These are phyloP conservation scores for Nicotiana noctiflora DNA, from an alignment of 257 asterid genomes.

Conservation along the genomic window DNA sequence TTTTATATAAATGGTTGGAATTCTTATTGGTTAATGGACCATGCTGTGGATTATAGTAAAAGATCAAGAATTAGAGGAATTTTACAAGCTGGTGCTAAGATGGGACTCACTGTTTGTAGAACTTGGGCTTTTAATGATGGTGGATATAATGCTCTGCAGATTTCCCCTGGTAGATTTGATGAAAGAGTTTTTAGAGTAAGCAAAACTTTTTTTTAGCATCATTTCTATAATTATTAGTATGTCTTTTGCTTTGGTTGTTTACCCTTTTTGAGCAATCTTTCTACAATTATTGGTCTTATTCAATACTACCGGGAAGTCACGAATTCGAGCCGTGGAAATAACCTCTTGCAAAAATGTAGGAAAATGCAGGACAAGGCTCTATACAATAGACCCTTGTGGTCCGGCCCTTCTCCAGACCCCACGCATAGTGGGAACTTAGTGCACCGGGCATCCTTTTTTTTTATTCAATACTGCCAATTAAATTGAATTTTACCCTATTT, in stretches of 20 bases:
- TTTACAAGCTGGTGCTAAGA: conserved; percentile 76
- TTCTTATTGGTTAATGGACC: conserved; percentile 98
- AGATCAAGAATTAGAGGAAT: conserved; percentile 55
- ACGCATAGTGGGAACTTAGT: too few relatives aligned
- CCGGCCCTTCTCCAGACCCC: too few relatives aligned
- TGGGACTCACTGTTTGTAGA: conserved; percentile 96
- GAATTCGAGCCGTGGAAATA: too few relatives aligned
- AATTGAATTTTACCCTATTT: not conserved
- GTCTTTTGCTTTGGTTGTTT: not conserved
- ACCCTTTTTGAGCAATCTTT: not conserved
- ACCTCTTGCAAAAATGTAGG: too few relatives aligned
- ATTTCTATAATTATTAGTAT: not conserved
- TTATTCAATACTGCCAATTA: not conserved
- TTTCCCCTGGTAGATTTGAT: conserved; percentile 79
- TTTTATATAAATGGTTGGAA: conserved; percentile 96
- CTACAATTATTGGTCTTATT: not conserved
- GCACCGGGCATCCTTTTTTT: too few relatives aligned
- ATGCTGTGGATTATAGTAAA: conserved; percentile 64
- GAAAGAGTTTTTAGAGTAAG: conserved; percentile 85
- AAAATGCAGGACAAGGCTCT: too few relatives aligned
- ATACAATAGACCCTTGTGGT: too few relatives aligned
- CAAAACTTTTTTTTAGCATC: not conserved
- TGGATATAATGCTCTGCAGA: conserved; percentile 85
- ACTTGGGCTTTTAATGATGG: conserved; percentile 99
- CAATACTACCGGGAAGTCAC: not conserved